These are phyloP conservation scores for Leptodermis oblonga DNA, from an alignment of 257 asterid genomes.

Conservation along the genomic window DNA sequence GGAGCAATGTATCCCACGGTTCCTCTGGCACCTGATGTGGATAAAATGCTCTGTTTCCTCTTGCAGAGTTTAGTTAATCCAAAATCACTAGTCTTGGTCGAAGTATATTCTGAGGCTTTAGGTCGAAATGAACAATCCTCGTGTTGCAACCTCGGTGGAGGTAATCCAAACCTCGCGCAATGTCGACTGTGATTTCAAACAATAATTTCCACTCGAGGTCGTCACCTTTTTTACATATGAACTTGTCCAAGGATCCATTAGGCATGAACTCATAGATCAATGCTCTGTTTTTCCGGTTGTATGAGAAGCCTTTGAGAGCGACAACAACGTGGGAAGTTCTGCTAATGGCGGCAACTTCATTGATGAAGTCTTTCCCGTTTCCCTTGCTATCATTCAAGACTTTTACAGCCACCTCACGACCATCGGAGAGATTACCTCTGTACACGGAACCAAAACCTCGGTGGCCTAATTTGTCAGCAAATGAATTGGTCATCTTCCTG, in stretches of 20 bases:
- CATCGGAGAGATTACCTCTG: background rate
- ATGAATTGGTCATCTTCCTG: constrained; percentile 36
- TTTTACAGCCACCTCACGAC: background rate
- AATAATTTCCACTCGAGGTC: constrained; percentile 40
- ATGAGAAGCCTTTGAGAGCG: constrained; percentile 55
- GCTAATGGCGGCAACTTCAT: constrained; percentile 27
- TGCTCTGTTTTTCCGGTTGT: constrained; percentile 32
- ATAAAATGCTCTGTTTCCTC: constrained; percentile 43
- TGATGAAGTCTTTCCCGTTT: background rate
- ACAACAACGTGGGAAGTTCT: constrained; percentile 63
- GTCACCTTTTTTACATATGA: constrained; percentile 25
- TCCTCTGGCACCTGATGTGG: constrained; percentile 50
- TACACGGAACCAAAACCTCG: background rate
- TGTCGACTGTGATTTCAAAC: constrained; percentile 40
- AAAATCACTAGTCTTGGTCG: constrained; percentile 62
- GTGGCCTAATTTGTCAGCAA: background rate
- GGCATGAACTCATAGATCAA: constrained; percentile 56
- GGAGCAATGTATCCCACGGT: constrained; percentile 72
- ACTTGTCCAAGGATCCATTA: constrained; percentile 61
- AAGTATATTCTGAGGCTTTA: constrained; percentile 25
- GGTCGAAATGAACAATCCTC: constrained; percentile 64
- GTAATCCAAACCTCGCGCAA: constrained; percentile 63
- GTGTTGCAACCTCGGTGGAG: constrained; percentile 66
- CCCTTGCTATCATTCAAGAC: background rate
- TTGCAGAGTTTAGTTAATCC: constrained; percentile 54